Conservation (phyloP, 495 filamentous ascomycete genomes). For the Podospora appendiculata region DNA sequence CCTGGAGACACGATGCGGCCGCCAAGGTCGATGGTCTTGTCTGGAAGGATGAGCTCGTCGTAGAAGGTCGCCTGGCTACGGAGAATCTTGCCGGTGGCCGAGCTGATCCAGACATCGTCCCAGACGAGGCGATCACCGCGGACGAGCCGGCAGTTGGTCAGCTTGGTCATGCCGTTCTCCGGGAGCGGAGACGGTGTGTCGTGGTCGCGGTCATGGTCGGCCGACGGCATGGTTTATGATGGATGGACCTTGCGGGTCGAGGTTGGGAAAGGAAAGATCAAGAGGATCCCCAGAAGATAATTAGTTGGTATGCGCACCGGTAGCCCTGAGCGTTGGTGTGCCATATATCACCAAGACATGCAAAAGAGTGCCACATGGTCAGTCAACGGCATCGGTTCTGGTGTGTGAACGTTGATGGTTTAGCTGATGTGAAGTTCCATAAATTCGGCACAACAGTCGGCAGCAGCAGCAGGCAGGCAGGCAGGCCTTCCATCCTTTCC, state of each 20-base stretch:
- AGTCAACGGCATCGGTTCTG: too few relatives aligned
- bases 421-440: too few relatives aligned
- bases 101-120: conserved; percentile 74
- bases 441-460: too few relatives aligned
- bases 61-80: conserved; percentile 69
- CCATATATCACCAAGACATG: background rate
- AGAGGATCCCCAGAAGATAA: too few relatives aligned
- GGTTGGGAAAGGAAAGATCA: too few relatives aligned
- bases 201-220: background rate
- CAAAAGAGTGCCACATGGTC: background rate
- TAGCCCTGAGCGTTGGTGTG: background rate
- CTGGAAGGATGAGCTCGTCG: conserved; percentile 53
- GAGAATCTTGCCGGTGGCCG: conserved; percentile 67
- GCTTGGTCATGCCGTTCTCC: conserved; percentile 58
- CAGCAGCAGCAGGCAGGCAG: background rate
- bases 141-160: conserved; percentile 73
- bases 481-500: background rate
- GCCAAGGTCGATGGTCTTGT: conserved; percentile 59
- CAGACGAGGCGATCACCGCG: conserved; percentile 53
- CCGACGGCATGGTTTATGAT: background rate
- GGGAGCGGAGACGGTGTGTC: background rate
- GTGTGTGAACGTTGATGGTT: too few relatives aligned
- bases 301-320: background rate
- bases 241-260: too few relatives aligned
- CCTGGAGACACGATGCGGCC: conserved; percentile 74